phyloP scores from a whole-genome alignment of 2,329 filamentous ascomycete species.

The Fusarium penzigii region DNA sequence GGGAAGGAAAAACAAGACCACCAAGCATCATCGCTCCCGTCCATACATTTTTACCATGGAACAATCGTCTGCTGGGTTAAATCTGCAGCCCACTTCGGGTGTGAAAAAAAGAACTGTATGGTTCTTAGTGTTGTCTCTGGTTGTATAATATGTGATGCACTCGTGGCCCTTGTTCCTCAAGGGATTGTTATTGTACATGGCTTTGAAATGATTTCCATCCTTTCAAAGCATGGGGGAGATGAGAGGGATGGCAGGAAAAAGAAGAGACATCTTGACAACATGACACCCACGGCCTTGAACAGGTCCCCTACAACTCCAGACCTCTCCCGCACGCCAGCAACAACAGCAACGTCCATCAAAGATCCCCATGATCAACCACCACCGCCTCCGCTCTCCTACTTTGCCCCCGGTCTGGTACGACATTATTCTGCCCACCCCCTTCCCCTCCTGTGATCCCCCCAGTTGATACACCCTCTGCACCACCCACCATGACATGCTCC shows the following conservation, averaged over 20 bases:
- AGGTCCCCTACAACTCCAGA: neutral
- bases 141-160: too few species aligned
- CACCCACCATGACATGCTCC: slow-evolving; percentile 15
- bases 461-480: slow-evolving; percentile 21
- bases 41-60: neutral
- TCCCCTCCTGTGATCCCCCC: slow-evolving; percentile 20
- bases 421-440: slow-evolving; percentile 31
- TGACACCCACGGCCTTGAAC: neutral
- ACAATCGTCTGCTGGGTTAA: neutral
- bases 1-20: neutral
- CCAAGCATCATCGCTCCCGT: neutral
- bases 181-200: neutral
- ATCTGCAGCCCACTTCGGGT: neutral
- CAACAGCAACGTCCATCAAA: slow-evolving; percentile 13
- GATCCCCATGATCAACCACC: slow-evolving; percentile 18
- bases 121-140: too few species aligned
- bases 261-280: too few species aligned
- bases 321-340: slow-evolving; percentile 10
- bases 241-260: neutral
- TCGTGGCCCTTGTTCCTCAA: neutral
- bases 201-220: neutral
- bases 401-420: slow-evolving; percentile 25
- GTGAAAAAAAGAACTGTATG: too few species aligned
- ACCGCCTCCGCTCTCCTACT: slow-evolving; percentile 2
- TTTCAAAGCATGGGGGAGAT: neutral